These are phyloP conservation scores for Phytophthora agathidicida DNA, from an alignment of 352 stramenopile genomes.

Conservation along the genomic window DNA sequence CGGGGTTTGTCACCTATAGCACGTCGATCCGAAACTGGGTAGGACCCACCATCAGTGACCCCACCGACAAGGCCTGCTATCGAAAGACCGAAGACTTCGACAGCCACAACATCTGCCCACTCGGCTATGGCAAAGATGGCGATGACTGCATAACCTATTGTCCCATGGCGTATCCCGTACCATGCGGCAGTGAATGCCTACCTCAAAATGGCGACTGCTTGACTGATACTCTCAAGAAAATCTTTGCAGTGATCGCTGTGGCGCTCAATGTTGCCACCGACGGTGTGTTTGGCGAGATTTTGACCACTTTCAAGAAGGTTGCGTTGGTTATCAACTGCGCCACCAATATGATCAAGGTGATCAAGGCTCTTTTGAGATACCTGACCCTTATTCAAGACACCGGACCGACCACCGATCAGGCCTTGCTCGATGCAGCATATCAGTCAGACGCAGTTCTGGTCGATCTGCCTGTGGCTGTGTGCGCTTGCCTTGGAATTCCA, in stretches of 20 bases:
- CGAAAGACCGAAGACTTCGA: constrained; percentile 18
- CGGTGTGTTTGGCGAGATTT: constrained; percentile 27
- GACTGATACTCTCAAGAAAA: constrained; percentile 26
- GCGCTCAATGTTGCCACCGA: constrained; percentile 25
- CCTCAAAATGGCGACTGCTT: constrained; percentile 35
- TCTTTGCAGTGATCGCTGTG: constrained; percentile 25
- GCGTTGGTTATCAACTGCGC: constrained; percentile 20
- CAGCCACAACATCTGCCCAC: constrained; percentile 20
- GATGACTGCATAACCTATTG: constrained; percentile 35
- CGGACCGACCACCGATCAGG: constrained; percentile 4
- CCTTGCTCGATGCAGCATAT: constrained; percentile 14
- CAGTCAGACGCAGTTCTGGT: constrained; percentile 19
- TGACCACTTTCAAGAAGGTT: constrained; percentile 20
- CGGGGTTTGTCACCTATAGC: constrained; percentile 12
- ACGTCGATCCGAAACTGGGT: constrained; percentile 26
- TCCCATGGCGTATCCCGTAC: constrained; percentile 40
- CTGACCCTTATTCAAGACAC: constrained; percentile 12
- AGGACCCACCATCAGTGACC: constrained; percentile 11
- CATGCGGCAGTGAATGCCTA: constrained; percentile 41
- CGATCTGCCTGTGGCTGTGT: constrained; percentile 20
- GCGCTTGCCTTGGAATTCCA: constrained; percentile 15
- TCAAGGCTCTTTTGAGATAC: constrained; percentile 20
- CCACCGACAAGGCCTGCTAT: constrained; percentile 22
- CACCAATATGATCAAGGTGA: constrained; percentile 23
- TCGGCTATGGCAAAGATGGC: constrained; percentile 19